Conservation (phyloP, 345 rosid genomes). For the Crucihimalaya himalaica region DNA sequence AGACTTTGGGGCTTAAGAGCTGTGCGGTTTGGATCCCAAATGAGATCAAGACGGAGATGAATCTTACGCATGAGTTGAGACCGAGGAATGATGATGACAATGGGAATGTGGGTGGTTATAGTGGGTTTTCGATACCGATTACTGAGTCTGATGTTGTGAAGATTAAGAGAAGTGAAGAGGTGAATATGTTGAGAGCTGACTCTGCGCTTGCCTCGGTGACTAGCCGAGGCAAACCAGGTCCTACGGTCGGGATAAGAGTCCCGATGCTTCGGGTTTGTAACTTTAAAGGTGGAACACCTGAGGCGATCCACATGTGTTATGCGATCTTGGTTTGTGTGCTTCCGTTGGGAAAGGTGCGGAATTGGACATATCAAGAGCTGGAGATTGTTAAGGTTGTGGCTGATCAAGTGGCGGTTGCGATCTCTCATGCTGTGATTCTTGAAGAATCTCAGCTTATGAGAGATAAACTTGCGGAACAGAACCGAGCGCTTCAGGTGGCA, state of each 20-base stretch:
- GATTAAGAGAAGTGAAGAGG: conserved; percentile 68
- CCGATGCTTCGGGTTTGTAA: conserved; percentile 87
- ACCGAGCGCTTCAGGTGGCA: conserved; percentile 68
- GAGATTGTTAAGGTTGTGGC: conserved; percentile 92
- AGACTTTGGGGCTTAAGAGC: conserved; percentile 75
- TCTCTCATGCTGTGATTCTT: conserved; percentile 91
- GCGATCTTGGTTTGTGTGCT: conserved; percentile 86
- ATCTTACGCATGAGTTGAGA: conserved; percentile 63
- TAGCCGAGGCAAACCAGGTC: conserved; percentile 58
- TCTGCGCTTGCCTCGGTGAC: conserved; percentile 69
- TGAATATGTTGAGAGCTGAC: conserved; percentile 53
- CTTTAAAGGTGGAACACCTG: conserved; percentile 95
- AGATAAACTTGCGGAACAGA: conserved; percentile 79
- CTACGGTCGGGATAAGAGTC: conserved; percentile 85
- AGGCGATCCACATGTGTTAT: conserved; percentile 64
- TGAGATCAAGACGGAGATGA: conserved; percentile 65
- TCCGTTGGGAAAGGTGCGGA: conserved; percentile 55
- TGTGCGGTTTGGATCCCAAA: conserved; percentile 98
- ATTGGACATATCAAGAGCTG: conserved; percentile 74
- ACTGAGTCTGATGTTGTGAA: conserved; percentile 69
- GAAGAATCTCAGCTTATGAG: conserved; percentile 95
- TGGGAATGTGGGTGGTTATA: conserved; percentile 12
- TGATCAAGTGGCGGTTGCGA: conserved; percentile 95
- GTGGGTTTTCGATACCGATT: conserved; percentile 51
- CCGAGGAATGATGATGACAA: conserved; percentile 43